Base-by-base conservation (phyloP, 192 early-diverging fungal species). In the Dissophora ornata region DNA sequence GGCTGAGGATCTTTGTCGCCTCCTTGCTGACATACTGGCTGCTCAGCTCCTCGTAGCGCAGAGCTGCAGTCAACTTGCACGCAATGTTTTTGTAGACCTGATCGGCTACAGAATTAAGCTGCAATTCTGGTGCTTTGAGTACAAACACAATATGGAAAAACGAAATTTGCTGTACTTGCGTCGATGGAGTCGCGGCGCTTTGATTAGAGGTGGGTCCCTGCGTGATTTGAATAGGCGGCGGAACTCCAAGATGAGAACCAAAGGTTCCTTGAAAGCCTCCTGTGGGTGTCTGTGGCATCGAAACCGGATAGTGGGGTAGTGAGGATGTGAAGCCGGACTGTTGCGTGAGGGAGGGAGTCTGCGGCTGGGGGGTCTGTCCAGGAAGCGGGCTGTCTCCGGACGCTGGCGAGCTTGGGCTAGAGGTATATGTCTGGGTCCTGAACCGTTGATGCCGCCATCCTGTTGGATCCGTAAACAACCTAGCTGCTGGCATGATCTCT, bases 111-210 rank as follows among this genome's bases (percentile, higher is more conserved):
- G 55, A 56, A 67, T 74, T 84, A 30, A 91, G 67, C 51, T 88
- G 81, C 3, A 85, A 58, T 44, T 84, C 80, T 5, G 80, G 69
- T 22, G 86, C 84, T 24, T 78, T 69, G n/a, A 91, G 58, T 2
- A 91, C 91, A 70, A 94, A 91, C 9, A 94, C 92, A 12, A 94
- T 79, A 80, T 94, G 91, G 75, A 94, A 94, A 68, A 87, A 87
- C 7, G 90, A 87, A 73, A 93, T 90, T 75, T 79, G 82, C 25
- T 49, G 71, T 30, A 67, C 32, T 32, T 63, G 62, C 25, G 36
- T 40, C 0, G 51, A 57, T 10, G 66, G 50, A 6, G 67, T 64
- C 29, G 69, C 48, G 0, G 41, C 48, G 25, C 66, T 61, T 26
- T 68, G 59, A 47, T 36, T 64, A 15, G 59, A 52, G 19, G 38